These are phyloP conservation scores for Mycena olivaceomarginata DNA, from an alignment of 768 basidiomycete species.

Conservation along the genomic window DNA sequence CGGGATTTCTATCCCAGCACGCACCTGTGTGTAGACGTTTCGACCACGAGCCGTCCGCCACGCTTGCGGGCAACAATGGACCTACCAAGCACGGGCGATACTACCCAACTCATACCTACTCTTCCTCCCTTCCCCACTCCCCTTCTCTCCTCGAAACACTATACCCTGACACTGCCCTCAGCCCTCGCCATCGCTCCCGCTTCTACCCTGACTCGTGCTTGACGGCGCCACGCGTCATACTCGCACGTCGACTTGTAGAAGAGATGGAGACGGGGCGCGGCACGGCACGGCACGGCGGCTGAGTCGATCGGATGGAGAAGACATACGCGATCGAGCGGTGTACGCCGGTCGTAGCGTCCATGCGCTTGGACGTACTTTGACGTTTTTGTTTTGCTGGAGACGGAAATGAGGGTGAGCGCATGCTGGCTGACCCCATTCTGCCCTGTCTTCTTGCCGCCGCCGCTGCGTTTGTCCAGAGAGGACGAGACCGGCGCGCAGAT, in stretches of 20 bases:
- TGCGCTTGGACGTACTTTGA: neutral
- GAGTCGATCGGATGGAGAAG: neutral
- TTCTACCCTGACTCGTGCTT: neutral
- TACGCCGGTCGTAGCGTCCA: neutral
- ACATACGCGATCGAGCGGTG: neutral
- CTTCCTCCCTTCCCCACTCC: neutral
- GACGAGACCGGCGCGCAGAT: neutral
- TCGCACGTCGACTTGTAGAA: neutral
- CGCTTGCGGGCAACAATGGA: slow-evolving; percentile 6
- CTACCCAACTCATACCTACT: neutral
- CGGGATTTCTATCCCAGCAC: neutral
- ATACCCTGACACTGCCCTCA: neutral
- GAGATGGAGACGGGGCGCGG: neutral
- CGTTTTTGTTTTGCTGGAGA: neutral
- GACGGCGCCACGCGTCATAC: neutral
- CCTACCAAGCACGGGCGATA: slow-evolving; percentile 1
- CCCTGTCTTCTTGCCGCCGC: neutral
- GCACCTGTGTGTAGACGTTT: neutral
- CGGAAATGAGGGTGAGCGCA: no score
- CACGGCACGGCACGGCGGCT: neutral
- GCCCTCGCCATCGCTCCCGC: neutral
- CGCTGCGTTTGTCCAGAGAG: neutral
- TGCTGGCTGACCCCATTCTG: neutral
- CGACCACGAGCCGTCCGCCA: neutral
- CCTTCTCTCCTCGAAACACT: neutral